Evolutionary conservation across 2,329 filamentous ascomycete genomes (phyloP).

Genomic region (Alternaria brassicae): DNA sequence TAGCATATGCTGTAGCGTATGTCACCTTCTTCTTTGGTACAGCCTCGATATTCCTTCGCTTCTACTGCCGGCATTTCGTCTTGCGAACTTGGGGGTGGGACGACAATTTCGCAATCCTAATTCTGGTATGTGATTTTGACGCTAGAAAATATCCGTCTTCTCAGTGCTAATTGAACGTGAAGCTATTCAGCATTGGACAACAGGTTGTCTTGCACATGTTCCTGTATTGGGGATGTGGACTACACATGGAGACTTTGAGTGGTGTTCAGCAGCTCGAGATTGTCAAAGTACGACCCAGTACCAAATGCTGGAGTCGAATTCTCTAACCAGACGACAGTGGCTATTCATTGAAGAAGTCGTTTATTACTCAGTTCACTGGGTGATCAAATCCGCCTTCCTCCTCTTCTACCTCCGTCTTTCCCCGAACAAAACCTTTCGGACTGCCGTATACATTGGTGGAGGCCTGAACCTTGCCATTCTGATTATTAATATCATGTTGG

Average conservation of each 20-base stretch:
- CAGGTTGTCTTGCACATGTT: slow-evolving; percentile 32
- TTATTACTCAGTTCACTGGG: slow-evolving; percentile 43
- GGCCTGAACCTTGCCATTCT: slow-evolving; percentile 34
- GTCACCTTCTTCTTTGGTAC: slow-evolving; percentile 26
- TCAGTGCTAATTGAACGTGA: not conserved
- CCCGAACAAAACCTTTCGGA: slow-evolving; percentile 29
- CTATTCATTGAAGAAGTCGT: slow-evolving; percentile 45
- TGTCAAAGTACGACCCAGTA: not conserved
- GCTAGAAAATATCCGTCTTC: not conserved
- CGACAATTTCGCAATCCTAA: slow-evolving; percentile 22
- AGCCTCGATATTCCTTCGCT: slow-evolving; percentile 19
- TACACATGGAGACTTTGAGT: slow-evolving; percentile 7
- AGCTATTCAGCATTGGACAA: slow-evolving; percentile 22
- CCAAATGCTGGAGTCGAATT: not conserved
- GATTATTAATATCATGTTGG: slow-evolving; percentile 35
- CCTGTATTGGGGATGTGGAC: slow-evolving; percentile 26
- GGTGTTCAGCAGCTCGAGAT: slow-evolving; percentile 8
- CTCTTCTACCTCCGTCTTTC: slow-evolving; percentile 47
- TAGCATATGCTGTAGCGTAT: slow-evolving; percentile 28
- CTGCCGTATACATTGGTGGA: slow-evolving; percentile 33
- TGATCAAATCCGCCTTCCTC: slow-evolving; percentile 46
- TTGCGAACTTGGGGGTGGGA: slow-evolving; percentile 28
- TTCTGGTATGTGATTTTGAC: slow-evolving; percentile 3
- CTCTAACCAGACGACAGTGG: slow-evolving; percentile 6
- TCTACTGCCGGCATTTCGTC: slow-evolving; percentile 27